Base-by-base conservation (phyloP, 2,329 filamentous ascomycete genomes). In the Arachnomyces sp. region DNA sequence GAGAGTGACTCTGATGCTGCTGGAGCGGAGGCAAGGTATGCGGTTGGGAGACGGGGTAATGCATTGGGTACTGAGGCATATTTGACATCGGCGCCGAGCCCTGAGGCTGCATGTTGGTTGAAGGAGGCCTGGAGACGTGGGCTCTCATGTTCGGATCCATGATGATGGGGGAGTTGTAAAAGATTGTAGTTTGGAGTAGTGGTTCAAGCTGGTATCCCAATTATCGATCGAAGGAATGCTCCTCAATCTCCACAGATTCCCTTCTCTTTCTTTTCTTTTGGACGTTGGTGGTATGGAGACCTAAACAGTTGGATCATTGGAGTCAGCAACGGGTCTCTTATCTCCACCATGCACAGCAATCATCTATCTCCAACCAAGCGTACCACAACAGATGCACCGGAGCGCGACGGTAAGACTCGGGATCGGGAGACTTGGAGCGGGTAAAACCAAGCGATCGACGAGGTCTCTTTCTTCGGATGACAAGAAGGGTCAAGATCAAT, bases 61-160 rank as follows among this genome's bases (percentile, higher is more conserved):
- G 66, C 62, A 66, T 67, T 49, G 60, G 57, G 54, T 69, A 69
- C 45, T 67, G 65, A 43, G 66, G 66, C 61, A 66, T 64, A 49
- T 61, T 67, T 49, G 66, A 66, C 52, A 67, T 59, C 34, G 66
- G 63, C 43, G 65, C 63, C 37, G 63, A 61, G 48, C 60, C 60
- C 51, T 67, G 66, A 42, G 65, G 63, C 42, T 65, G 63, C 44
- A 68, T 47, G 46, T 56, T 66, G 54, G 66, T 66, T 44, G 67
- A 68, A 15, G 66, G 60, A 51, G 63, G 62, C 43, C 63, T 59
- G 49, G 63, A 65, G 50, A 61, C 61, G 47, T 66, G 63, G 51
- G 61, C 60, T 55, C 63, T 59, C 38, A 63, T 59, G 59, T 65
- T 61, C 44, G 63, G 63, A 60, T 66, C 63, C 63, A 66, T 66